Evolutionary conservation across 768 basidiomycete genomes (phyloP).

Genomic region (Phallus indusiatus): DNA sequence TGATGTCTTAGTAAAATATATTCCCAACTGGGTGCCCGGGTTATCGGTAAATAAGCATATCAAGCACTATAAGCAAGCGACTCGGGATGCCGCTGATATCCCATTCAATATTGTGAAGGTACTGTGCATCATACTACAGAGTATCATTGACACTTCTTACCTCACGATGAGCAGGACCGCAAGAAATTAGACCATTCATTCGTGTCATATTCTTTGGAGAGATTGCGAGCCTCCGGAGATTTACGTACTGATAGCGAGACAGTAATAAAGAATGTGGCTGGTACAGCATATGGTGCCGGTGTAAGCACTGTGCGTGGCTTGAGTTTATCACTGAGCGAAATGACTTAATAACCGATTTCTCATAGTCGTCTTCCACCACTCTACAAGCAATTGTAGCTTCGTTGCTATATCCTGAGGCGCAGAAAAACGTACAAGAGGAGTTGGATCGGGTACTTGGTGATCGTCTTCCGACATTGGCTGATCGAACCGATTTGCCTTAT

Average conservation of each 20-base stretch:
- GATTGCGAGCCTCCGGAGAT: not conserved
- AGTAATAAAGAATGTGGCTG: conserved; percentile 41
- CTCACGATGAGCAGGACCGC: conserved; percentile 17
- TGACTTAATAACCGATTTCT: too few relatives aligned
- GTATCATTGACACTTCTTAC: conserved; percentile 23
- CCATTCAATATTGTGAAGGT: too few relatives aligned
- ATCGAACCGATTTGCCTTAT: conserved; percentile 3
- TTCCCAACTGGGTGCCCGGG: conserved; percentile 13
- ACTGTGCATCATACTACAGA: too few relatives aligned
- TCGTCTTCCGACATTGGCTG: too few relatives aligned
- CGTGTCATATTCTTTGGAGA: not conserved
- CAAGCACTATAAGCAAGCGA: too few relatives aligned
- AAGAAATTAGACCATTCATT: not conserved
- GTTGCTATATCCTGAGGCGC: conserved; percentile 1
- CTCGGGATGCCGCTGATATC: not conserved
- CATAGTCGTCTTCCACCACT: not conserved
- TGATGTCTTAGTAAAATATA: conserved; percentile 2
- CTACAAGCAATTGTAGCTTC: not conserved
- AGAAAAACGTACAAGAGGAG: too few relatives aligned
- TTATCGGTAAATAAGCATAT: conserved; percentile 5
- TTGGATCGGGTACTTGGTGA: too few relatives aligned
- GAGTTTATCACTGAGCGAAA: too few relatives aligned
- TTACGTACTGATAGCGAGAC: conserved; percentile 21
- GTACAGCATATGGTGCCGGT: conserved; percentile 35
- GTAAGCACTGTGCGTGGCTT: conserved; percentile 21